Evolutionary conservation across 2,329 filamentous ascomycete species (phyloP).

Genomic region (Aureobasidium sp.): DNA sequence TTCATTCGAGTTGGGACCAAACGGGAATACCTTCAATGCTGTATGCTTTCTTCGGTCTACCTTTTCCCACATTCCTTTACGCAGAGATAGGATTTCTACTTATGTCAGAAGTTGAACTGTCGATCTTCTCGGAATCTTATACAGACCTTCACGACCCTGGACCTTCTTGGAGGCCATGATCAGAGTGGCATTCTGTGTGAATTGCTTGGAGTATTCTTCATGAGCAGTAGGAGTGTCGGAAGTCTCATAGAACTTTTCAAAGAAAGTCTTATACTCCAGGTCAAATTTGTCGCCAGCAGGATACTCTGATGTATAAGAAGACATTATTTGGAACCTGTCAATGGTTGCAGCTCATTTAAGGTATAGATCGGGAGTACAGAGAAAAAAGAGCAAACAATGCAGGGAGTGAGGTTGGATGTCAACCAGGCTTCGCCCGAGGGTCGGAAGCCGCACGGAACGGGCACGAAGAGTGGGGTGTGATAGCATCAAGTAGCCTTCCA

Average conservation of each 20-base stretch:
- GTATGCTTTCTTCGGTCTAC: slow-evolving; percentile 42
- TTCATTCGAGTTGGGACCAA: slow-evolving; percentile 40
- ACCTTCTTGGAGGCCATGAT: slow-evolving; percentile 47
- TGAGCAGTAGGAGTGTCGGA: slow-evolving; percentile 44
- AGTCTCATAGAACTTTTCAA: slow-evolving; percentile 40
- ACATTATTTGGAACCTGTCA: not conserved
- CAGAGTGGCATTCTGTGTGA: slow-evolving; percentile 44
- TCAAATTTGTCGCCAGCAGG: slow-evolving; percentile 21
- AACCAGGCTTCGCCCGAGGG: not conserved
- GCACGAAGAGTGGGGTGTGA: slow-evolving; percentile 39
- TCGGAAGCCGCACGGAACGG: slow-evolving; percentile 32
- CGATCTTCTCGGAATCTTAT: not conserved
- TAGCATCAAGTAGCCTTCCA: slow-evolving; percentile 25
- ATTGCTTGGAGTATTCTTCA: slow-evolving; percentile 42
- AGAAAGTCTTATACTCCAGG: slow-evolving; percentile 37
- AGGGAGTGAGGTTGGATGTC: slow-evolving; percentile 21
- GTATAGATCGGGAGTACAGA: not conserved
- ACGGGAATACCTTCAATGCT: slow-evolving; percentile 45
- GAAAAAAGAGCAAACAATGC: not conserved
- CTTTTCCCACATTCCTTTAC: slow-evolving; percentile 49
- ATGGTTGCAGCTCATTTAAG: not conserved
- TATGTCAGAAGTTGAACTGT: not conserved
- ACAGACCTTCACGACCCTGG: slow-evolving; percentile 39
- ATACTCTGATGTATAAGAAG: slow-evolving; percentile 14
- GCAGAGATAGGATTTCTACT: slow-evolving; percentile 44